Base-by-base conservation (phyloP, 345 rosid genomes). In the Hypericum androsaemum region DNA sequence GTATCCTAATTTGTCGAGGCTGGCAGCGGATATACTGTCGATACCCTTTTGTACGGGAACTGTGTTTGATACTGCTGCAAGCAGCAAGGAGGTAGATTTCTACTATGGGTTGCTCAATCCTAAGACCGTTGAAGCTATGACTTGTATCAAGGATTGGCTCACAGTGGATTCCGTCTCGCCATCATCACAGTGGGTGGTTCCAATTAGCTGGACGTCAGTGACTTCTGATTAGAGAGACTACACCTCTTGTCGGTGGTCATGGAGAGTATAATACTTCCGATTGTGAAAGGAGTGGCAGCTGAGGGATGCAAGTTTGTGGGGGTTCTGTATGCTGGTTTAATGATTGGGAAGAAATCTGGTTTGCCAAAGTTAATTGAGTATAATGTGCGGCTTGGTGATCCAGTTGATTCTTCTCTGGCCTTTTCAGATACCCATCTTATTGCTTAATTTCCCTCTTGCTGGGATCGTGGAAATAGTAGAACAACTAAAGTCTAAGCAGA, bases 371-470 rank as follows among this genome's bases (percentile, higher is more conserved):
- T 90, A 50, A 90, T 90, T 13, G 98, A 87, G 79, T 90, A 77
- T 78, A 87, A 90, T 71, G 98, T 87, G 44, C 92, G 94, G 39
- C 87, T 90, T 75, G 98, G 98, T 51, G 96, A 90, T 75, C 96
- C 96, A 6, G 98, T n/a, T n/a, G n/a, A n/a, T n/a, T n/a, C n/a
- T n/a, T n/a, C n/a, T n/a, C n/a, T n/a, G n/a, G n/a, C n/a, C n/a
- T n/a, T n/a, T n/a, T n/a, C n/a, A n/a, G n/a, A n/a, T n/a, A n/a
- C n/a, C n/a, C n/a, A n/a, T n/a, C n/a, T n/a, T n/a, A n/a, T n/a
- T n/a, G n/a, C n/a, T n/a, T n/a, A n/a, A n/a, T n/a, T n/a, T n/a
- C n/a, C n/a, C n/a, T n/a, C n/a, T n/a, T n/a, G n/a, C n/a, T n/a
- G n/a, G n/a, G n/a, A n/a, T n/a, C n/a, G n/a, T n/a, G n/a, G n/a